Percentiles rank a stretch among this genome's conserved stretches.
Conservation (phyloP, 164 flowering plant species). For the Stephania yunnanensis region DNA sequence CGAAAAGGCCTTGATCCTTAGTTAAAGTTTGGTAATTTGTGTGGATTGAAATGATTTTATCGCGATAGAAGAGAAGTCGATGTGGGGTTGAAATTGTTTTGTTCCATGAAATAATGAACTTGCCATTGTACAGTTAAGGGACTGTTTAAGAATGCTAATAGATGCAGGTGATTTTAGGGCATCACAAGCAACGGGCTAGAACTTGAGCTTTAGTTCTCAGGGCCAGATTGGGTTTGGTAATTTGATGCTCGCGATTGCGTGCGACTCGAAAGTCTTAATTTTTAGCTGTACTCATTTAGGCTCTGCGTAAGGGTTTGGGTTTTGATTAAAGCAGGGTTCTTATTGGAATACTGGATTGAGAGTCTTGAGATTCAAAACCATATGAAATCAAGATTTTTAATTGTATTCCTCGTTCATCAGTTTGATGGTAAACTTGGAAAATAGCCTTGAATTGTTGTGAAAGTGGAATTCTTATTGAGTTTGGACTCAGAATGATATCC, state of each 20-base stretch:
- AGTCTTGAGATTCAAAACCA: too few species aligned
- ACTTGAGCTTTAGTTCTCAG: not conserved
- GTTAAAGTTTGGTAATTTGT: too few species aligned
- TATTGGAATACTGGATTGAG: too few species aligned
- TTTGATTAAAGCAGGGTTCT: too few species aligned
- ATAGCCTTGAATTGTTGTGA: not conserved
- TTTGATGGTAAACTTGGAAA: not conserved
- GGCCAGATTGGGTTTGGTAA: not conserved
- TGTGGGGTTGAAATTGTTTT: not conserved
- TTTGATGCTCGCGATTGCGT: not conserved
- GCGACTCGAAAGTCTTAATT: not conserved
- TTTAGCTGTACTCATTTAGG: too few species aligned
- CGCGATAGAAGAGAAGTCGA: not conserved
- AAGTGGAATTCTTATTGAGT: not conserved
- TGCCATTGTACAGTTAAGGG: not conserved
- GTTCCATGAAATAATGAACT: not conserved
- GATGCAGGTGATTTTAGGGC: not conserved
- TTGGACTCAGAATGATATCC: not conserved
- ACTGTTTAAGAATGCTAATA: not conserved
- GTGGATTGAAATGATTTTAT: not conserved
- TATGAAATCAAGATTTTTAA: too few species aligned
- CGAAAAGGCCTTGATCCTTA: not conserved
- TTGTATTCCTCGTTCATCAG: not conserved
- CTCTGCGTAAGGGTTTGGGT: too few species aligned
- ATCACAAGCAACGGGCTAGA: not conserved